Percentiles rank a stretch among this genome's conserved stretches.
phyloP scores from a whole-genome alignment of 305 asterid species.

The Fraxinus ornus region DNA sequence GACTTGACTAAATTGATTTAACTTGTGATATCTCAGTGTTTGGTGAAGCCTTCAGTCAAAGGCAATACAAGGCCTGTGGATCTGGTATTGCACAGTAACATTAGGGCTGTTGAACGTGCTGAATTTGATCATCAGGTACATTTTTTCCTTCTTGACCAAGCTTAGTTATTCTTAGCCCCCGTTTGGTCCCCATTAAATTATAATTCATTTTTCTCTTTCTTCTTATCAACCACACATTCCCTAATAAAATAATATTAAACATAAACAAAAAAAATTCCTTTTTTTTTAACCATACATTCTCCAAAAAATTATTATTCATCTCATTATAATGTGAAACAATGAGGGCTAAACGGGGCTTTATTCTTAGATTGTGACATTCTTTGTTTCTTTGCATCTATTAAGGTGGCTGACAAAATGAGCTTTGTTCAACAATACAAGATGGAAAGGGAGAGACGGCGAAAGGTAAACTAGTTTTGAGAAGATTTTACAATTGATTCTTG shows the following conservation, averaged over 20 bases:
- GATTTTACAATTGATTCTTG: conserved; percentile 12
- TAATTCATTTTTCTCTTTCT: neutral
- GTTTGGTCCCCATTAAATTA: neutral
- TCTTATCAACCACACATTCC: neutral
- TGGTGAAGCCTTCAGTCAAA: conserved; percentile 30
- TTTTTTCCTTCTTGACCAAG: neutral
- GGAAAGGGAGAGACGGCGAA: conserved; percentile 76
- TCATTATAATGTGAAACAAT: neutral
- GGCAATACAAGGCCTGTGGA: conserved; percentile 16
- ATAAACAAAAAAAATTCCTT: too few relatives aligned
- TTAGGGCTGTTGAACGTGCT: conserved; percentile 22
- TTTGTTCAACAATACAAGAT: conserved; percentile 55
- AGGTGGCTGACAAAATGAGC: conserved; percentile 71
- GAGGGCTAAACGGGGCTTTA: neutral
- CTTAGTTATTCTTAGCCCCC: neutral
- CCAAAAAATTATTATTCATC: neutral
- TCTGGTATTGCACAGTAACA: conserved; percentile 14
- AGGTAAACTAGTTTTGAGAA: conserved; percentile 39
- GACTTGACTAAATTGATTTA: conserved; percentile 1
- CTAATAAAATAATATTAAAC: neutral
- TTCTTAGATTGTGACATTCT: neutral
- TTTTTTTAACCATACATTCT: too few relatives aligned
- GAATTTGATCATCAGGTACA: conserved; percentile 24
- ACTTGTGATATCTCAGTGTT: conserved; percentile 36
- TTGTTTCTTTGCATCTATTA: neutral